Percentiles rank a stretch among this genome's conserved stretches.
Evolutionary conservation across 257 asterid genomes (phyloP).

Genomic region (Apocynum venetum): DNA sequence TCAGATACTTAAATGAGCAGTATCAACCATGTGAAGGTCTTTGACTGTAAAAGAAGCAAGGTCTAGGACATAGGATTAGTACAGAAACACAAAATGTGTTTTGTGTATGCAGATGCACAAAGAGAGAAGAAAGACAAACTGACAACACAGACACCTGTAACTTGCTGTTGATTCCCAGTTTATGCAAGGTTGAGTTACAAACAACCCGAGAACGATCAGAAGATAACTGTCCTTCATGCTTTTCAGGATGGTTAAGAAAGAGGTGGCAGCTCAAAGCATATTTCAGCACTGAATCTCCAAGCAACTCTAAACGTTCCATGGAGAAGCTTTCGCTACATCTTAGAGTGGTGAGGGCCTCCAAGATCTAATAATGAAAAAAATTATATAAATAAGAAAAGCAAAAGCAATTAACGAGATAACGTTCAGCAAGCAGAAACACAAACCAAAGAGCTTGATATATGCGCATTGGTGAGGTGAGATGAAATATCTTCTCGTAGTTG

Average conservation of each 20-base stretch:
- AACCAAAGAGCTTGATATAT: conserved; percentile 72
- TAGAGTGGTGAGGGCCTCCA: conserved; percentile 84
- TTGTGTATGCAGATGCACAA: background rate
- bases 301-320: conserved; percentile 91
- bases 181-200: conserved; percentile 65
- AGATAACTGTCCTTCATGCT: conserved; percentile 70
- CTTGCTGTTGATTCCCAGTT: conserved; percentile 55
- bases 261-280: conserved; percentile 73
- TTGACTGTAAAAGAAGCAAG: background rate
- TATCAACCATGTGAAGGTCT: background rate
- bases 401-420: background rate
- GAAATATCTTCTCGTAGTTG: conserved; percentile 76
- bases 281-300: conserved; percentile 89
- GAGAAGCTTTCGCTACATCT: conserved; percentile 84
- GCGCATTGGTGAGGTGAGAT: conserved; percentile 33
- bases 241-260: conserved; percentile 68
- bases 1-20: background rate
- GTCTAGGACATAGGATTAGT: background rate
- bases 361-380: conserved; percentile 45
- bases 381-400: conserved; percentile 17
- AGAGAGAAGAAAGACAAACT: background rate
- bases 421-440: conserved; percentile 16
- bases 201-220: conserved; percentile 46
- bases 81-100: background rate
- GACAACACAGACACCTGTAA: conserved; percentile 58